phyloP scores from a whole-genome alignment of 192 early-diverging fungal genomes.

The Entrophospora sp. region DNA sequence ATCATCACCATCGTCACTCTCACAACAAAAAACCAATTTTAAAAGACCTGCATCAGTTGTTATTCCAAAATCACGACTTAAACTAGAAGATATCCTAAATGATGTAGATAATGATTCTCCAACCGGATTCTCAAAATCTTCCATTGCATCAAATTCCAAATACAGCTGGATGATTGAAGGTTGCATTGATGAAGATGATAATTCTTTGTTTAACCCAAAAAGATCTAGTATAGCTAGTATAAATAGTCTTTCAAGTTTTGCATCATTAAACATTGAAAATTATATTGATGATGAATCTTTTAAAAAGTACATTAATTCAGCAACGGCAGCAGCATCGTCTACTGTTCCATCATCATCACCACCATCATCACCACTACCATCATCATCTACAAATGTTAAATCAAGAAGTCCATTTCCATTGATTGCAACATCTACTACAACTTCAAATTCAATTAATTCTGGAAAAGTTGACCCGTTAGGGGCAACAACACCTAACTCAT shows the following conservation, averaged over 20 bases:
- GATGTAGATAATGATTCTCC: constrained; percentile 8
- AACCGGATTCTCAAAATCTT: not conserved
- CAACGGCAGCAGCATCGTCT: not conserved
- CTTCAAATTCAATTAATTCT: not conserved
- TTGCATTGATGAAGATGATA: constrained; percentile 12
- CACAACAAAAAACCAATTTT: too few species aligned
- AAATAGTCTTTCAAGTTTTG: not conserved
- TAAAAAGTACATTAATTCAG: not conserved
- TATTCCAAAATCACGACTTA: not conserved
- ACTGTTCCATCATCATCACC: not conserved
- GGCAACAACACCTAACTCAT: not conserved
- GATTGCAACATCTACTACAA: not conserved
- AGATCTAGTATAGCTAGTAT: not conserved
- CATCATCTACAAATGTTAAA: not conserved
- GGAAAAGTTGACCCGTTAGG: constrained; percentile 8
- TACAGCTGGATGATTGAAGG: constrained; percentile 23
- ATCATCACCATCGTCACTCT: not conserved
- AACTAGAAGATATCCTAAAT: constrained; percentile 5
- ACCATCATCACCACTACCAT: too few species aligned
- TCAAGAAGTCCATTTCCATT: not conserved
- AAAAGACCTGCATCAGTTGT: not conserved
- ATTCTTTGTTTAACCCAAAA: constrained; percentile 19
- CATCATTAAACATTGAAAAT: not conserved
- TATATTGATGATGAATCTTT: not conserved
- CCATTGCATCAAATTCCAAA: constrained; percentile 19